Conservation (phyloP, 2,329 filamentous ascomycete species). For the Colletotrichum siamense region DNA sequence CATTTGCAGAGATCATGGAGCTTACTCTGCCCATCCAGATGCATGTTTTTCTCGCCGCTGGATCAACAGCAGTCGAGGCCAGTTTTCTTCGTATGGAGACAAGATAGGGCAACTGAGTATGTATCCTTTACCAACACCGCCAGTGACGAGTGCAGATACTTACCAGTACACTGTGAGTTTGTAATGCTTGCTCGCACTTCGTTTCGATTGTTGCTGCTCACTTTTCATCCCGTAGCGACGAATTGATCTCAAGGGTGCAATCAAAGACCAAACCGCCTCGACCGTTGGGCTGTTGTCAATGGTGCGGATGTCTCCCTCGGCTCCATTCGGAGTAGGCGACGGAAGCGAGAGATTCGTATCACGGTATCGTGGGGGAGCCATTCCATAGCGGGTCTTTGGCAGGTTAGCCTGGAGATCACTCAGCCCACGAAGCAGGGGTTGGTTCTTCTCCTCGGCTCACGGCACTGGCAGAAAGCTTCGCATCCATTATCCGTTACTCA, state of each 20-base stretch:
- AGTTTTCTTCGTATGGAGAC: neutral
- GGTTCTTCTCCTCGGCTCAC: neutral
- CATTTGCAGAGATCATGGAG: neutral
- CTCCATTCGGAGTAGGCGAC: neutral
- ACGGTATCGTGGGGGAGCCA: neutral
- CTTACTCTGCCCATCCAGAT: neutral
- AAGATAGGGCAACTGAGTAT: neutral
- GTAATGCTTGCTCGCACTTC: neutral
- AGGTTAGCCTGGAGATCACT: neutral
- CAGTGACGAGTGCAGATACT: neutral
- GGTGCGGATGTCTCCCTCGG: neutral
- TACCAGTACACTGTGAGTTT: neutral
- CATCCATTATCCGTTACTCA: neutral
- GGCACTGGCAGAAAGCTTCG: neutral
- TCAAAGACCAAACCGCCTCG: neutral
- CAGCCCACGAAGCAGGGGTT: neutral
- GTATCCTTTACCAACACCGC: neutral
- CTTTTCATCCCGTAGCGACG: neutral
- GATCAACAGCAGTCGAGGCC: neutral
- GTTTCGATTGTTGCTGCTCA: neutral
- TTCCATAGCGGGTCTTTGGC: neutral
- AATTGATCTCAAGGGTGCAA: neutral
- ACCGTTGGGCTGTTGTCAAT: neutral
- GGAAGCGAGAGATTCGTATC: neutral
- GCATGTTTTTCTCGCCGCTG: neutral